Evolutionary conservation across 306 rosid genomes (phyloP).

Genomic region (Citrullus mucosospermus): DNA sequence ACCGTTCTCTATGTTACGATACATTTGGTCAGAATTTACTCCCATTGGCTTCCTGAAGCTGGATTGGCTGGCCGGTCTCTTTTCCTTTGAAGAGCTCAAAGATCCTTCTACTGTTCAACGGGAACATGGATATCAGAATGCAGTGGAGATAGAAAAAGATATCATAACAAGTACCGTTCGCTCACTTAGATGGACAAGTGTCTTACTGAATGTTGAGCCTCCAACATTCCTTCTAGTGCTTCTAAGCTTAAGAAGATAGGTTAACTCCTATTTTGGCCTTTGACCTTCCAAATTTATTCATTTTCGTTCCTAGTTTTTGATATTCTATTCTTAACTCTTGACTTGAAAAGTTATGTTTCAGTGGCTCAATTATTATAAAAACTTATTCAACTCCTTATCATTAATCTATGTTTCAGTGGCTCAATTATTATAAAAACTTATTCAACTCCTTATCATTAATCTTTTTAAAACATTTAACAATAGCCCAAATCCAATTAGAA

Average conservation of each 20-base stretch:
- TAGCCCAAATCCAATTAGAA: neutral
- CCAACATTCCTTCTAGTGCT: neutral
- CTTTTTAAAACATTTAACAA: neutral
- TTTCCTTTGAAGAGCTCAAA: conserved; percentile 51
- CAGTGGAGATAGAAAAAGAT: neutral
- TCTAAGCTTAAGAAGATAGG: neutral
- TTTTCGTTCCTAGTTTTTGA: neutral
- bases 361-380: neutral
- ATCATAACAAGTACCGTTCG: neutral
- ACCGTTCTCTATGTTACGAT: conserved; percentile 33
- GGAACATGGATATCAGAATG: neutral
- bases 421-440: neutral
- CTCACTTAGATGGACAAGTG: neutral
- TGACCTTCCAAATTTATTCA: neutral
- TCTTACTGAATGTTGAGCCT: neutral
- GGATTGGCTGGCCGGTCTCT: conserved; percentile 28
- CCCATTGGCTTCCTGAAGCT: conserved; percentile 12
- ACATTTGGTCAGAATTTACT: conserved; percentile 17
- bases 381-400: neutral
- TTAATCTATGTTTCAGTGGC: neutral
- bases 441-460: neutral
- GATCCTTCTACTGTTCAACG: conserved; percentile 72
- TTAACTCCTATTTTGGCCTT: neutral
- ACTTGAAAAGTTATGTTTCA: neutral
- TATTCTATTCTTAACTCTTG: neutral